These are phyloP conservation scores for Agrocybe chaxingu DNA, from an alignment of 768 basidiomycete species.

Conservation along the genomic window DNA sequence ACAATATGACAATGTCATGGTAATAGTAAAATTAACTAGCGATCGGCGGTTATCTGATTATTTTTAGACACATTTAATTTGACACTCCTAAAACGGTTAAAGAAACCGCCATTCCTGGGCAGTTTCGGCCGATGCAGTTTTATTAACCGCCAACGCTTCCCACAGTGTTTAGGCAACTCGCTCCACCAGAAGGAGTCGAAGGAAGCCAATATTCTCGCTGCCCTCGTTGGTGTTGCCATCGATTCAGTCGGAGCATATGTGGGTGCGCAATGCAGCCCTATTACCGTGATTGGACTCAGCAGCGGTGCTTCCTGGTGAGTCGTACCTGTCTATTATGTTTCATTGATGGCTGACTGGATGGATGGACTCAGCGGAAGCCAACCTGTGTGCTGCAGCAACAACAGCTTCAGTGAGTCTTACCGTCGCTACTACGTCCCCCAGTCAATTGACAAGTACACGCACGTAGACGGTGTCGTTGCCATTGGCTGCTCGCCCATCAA, in stretches of 20 bases:
- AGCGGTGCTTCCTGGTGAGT: conserved; percentile 12
- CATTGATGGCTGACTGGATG: too few relatives aligned
- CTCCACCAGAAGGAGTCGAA: conserved; percentile 1
- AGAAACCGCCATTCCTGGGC: too few relatives aligned
- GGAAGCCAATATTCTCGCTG: neutral
- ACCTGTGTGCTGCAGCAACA: conserved; percentile 19
- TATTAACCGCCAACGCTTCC: too few relatives aligned
- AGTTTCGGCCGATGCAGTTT: too few relatives aligned
- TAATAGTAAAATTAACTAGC: too few relatives aligned
- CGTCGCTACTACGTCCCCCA: too few relatives aligned
- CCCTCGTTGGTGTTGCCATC: conserved; percentile 5
- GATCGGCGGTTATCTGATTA: too few relatives aligned
- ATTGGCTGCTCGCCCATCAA: conserved; percentile 21
- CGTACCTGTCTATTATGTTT: too few relatives aligned
- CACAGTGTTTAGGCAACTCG: conserved; percentile 6
- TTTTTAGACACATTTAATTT: too few relatives aligned
- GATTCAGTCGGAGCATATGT: conserved; percentile 12
- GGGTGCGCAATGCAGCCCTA: conserved; percentile 17
- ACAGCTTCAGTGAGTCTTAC: conserved; percentile 17
- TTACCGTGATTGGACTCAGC: conserved; percentile 15
- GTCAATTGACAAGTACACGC: neutral
- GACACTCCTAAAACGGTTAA: too few relatives aligned
- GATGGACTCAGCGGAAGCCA: neutral
- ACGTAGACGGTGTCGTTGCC: conserved; percentile 17
- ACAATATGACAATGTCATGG: too few relatives aligned